Base-by-base conservation (phyloP, 768 basidiomycete genomes). In the Suillus tomentosus region DNA sequence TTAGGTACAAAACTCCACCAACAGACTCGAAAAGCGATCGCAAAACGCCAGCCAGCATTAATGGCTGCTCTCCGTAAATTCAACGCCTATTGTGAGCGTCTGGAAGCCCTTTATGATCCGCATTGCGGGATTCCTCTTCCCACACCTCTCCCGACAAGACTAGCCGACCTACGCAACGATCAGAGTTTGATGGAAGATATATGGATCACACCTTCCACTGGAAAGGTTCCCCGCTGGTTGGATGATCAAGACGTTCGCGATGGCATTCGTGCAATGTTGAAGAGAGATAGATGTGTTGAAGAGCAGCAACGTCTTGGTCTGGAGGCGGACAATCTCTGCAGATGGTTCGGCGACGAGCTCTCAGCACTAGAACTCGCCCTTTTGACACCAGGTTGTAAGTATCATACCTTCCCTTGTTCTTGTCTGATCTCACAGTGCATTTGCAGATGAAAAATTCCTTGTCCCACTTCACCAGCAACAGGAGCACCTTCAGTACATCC, bases 401-500 rank as follows among this genome's bases (percentile, higher is more conserved):
- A 27, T 34, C 54, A 55, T 42, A 22, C 10, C 10, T 37, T 10
- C 34, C 6, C 8, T 34, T 62, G 55, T 60, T n/a, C 17, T 36
- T 59, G 40, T 8, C 40, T 8, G 7, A 57, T 5, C 55, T 37
- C n/a, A n/a, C 34, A 50, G 36, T 36, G 17, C n/a, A 58, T n/a
- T 43, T 62, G 15, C 56, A 65, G 63, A 64, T 14, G 14, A 36
- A 40, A 15, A 11, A 1, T 36, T 65, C 13, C 1, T 42, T 37
- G 15, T 51, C 17, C 64, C 24, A 2, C 48, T 65, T 27, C 13
- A 14, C n/a, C 64, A 64, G 42, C 7, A 15, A 3, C 63, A 37
- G 56, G 45, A 64, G 24, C 64, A 71, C 31, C 62, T 67, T 24
- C 67, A 54, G 3, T 27, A 62, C 5, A 53, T 72, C 6, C 64